Base-by-base conservation (phyloP, 805 yeast species). In the Saccharomyces eubayanus region DNA sequence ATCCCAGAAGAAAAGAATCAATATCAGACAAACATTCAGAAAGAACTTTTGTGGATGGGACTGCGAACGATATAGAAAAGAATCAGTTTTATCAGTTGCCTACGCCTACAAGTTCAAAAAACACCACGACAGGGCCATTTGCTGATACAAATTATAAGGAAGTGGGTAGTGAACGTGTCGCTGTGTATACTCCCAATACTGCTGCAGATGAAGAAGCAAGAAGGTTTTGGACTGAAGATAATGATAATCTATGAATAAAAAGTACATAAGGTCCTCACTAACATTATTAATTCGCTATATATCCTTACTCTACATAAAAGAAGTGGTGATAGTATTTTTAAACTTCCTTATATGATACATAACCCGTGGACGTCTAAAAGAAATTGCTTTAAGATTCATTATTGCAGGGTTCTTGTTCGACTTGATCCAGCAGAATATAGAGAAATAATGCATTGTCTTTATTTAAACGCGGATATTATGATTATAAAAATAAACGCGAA, bases 201-300 rank as follows among this genome's bases (percentile, higher is more conserved):
- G 65, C 64, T 2, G 70, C 67, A 20, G 76, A 70, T 28, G 70
- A 67, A 30, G 72, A 70, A 16, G 72, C 72, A 1, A 67, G 66
- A 51, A 63, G 59, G 46, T 69, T 67, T 49, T 72, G 75, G 75
- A 46, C 65, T 24, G 63, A 57, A 24, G 59, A 54, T 24, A 51
- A 47, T 21, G 48, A 45, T 20, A 16, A 40, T 46, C 21, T 16
- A 36, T 36, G 43, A 36, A 8, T 24, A 16, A 31, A 12, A 16
- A 6, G 6, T n/a, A 11, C 2, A 36, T 16, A n/a, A 36, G 9
- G 2, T 36, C 8, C 16, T 24, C 11, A 16, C 9, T 16, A 8
- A 8, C 16, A 8, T n/a, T 3, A 16, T 11, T 6, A 6, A 10
- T 12, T 36, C 11, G 20, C 5, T 16, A 31, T 6, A 31, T 36